Evolutionary conservation across 176 grass and related monocot genomes (phyloP).

Genomic region (Luzula sylvatica): DNA sequence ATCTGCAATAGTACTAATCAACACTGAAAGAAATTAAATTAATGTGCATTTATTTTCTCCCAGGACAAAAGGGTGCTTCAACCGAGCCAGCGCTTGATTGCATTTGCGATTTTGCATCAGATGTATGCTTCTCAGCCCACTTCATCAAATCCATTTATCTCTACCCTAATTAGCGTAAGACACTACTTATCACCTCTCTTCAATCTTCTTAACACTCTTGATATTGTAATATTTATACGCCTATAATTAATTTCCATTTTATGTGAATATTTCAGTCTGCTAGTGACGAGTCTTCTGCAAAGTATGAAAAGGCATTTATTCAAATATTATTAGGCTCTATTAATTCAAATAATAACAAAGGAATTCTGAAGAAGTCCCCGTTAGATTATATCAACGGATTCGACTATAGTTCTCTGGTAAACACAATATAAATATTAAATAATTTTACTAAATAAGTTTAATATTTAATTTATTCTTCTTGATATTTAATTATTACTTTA

Average conservation of each 20-base stretch:
- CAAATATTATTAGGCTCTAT: conserved; percentile 53
- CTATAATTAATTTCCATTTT: no score
- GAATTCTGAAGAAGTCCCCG: conserved; percentile 62
- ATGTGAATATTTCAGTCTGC: conserved; percentile 47
- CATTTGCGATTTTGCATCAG: conserved; percentile 67
- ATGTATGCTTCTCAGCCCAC: conserved; percentile 42
- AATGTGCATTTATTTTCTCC: background rate
- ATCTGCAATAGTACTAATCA: no score
- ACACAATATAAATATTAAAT: conserved; percentile 4
- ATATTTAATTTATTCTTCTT: background rate
- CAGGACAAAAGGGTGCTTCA: conserved; percentile 83
- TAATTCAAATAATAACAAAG: conserved; percentile 39
- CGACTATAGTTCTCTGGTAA: conserved; percentile 59
- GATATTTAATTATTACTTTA: conserved; percentile 8
- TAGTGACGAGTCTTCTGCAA: conserved; percentile 53
- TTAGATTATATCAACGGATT: conserved; percentile 59
- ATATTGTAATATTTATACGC: no score
- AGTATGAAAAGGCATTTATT: conserved; percentile 51
- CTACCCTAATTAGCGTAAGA: conserved; percentile 74
- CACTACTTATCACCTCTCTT: background rate
- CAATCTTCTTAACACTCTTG: background rate
- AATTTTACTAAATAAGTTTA: conserved; percentile 3
- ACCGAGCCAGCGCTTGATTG: conserved; percentile 78
- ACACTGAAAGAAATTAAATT: no score
- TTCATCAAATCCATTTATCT: conserved; percentile 67